Evolutionary conservation across 2,329 filamentous ascomycete genomes (phyloP).

Genomic region (Aspergillus spinulosporus): DNA sequence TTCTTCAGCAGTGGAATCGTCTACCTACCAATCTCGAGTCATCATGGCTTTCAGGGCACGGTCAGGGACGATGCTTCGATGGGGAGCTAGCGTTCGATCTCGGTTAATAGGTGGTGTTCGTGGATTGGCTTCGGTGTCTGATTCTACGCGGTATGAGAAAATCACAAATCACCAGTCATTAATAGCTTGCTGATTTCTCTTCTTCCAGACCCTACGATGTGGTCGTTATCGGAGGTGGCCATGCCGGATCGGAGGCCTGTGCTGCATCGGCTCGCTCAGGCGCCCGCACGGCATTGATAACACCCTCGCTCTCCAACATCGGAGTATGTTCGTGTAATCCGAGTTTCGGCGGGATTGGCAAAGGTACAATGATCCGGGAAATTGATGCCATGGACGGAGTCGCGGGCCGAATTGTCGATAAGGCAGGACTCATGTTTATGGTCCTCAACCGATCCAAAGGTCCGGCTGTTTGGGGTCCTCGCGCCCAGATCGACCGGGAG

Average conservation of each 20-base stretch:
- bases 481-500: conserved; percentile 90
- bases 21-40: not conserved
- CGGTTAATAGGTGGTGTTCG: conserved; percentile 26
- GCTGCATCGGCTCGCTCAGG: conserved; percentile 86
- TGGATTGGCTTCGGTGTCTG: conserved; percentile 42
- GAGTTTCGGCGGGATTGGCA: conserved; percentile 94
- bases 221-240: conserved; percentile 90
- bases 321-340: conserved; percentile 97
- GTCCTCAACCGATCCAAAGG: conserved; percentile 87
- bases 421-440: conserved; percentile 91
- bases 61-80: conserved; percentile 30
- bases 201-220: conserved; percentile 74
- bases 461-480: conserved; percentile 93
- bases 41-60: conserved; percentile 40
- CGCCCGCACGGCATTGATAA: conserved; percentile 84
- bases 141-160: conserved; percentile 36
- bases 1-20: not conserved
- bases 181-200: conserved; percentile 10
- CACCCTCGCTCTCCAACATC: conserved; percentile 82
- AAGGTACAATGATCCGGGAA: conserved; percentile 93
- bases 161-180: not conserved
- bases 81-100: conserved; percentile 28
- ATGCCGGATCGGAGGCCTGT: conserved; percentile 92
- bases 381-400: conserved; percentile 93
- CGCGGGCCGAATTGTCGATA: conserved; percentile 84